Conservation (phyloP, 306 rosid species). For the Castanopsis chinensis region DNA sequence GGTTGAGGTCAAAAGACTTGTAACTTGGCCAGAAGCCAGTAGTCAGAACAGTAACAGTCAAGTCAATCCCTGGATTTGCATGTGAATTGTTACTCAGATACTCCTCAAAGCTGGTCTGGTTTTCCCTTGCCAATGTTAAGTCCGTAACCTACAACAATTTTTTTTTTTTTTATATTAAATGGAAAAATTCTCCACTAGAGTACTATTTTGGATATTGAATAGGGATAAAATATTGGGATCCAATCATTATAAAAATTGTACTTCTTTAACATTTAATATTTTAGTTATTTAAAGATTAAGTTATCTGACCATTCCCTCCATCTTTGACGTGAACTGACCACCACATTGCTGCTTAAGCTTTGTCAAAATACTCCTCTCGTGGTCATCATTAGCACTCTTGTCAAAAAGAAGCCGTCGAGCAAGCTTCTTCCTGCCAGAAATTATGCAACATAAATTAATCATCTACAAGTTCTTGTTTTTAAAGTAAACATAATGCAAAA, state of each 20-base stretch:
- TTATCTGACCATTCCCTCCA: slow-evolving; percentile 91
- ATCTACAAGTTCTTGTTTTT: not conserved
- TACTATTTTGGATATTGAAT: not conserved
- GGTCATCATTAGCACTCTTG: slow-evolving; percentile 76
- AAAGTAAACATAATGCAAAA: not conserved
- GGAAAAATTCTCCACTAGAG: not conserved
- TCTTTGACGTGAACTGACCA: slow-evolving; percentile 85
- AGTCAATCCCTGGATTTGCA: slow-evolving; percentile 67
- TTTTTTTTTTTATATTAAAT: not conserved
- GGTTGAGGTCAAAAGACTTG: no score
- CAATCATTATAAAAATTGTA: not conserved
- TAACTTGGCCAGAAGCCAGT: no score
- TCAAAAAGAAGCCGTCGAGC: slow-evolving; percentile 90
- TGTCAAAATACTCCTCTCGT: slow-evolving; percentile 64
- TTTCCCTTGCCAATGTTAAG: slow-evolving; percentile 69
- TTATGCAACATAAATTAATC: not conserved
- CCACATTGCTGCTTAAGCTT: slow-evolving; percentile 85
- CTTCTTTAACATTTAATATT: not conserved
- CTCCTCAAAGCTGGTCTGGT: slow-evolving; percentile 65
- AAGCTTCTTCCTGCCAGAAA: slow-evolving; percentile 69
- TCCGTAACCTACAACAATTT: slow-evolving; percentile 51
- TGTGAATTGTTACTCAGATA: slow-evolving; percentile 45
- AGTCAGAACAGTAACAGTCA: no score
- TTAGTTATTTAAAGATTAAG: not conserved
- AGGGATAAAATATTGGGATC: not conserved